Base-by-base conservation (phyloP, 2,329 filamentous ascomycete species). In the Byssochlamys sp. region DNA sequence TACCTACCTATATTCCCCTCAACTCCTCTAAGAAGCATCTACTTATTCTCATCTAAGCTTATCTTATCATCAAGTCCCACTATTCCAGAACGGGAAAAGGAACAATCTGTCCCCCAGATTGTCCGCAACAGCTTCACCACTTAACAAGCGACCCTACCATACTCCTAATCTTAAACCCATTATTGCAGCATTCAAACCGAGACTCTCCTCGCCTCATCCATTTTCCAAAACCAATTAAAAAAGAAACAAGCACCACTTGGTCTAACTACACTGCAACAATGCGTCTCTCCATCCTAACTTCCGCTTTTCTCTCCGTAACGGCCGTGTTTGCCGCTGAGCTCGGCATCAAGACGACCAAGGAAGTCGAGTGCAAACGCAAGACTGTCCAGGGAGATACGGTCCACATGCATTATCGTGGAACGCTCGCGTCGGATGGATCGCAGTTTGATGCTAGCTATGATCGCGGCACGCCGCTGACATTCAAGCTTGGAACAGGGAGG, bases 391-490 rank as follows among this genome's bases (percentile, higher is more conserved):
- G 90, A 64, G 91, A 96, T 77, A 84, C 80, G 62, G 85, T 96
- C 69, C 80, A 85, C 57, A 90, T 96, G 68, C 91, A 96, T 79
- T 96, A 97, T 80, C 83, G 83, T 57, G 92, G 92, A 66, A 94
- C 88, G 1, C 83, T 96, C 31, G 81, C 84, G 61, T 77, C 78
- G 55, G 83, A 85, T 62, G 92, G 91, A 67, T 79, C 82, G 60
- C 80, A 94, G 72, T 97, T 97, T 70, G 92, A 96, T 76, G 84
- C 89, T 61, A 83, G 79, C 74, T 95, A 95, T 75, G 85, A 91
- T 64, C 84, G 91, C 50, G 84, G 85, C 35, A 71, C 76, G 59
- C 92, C 94, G 4, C 84, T 99, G 69, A 77, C 72, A 60, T 97
- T 99, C 77, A 84, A 79, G 61, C 78, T 99, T 31, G 94, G 94